Evolutionary conservation across 148 eudicot species (phyloP), one percentile per base, ranked within the genome.

Genomic region (Cornus florida): DNA sequence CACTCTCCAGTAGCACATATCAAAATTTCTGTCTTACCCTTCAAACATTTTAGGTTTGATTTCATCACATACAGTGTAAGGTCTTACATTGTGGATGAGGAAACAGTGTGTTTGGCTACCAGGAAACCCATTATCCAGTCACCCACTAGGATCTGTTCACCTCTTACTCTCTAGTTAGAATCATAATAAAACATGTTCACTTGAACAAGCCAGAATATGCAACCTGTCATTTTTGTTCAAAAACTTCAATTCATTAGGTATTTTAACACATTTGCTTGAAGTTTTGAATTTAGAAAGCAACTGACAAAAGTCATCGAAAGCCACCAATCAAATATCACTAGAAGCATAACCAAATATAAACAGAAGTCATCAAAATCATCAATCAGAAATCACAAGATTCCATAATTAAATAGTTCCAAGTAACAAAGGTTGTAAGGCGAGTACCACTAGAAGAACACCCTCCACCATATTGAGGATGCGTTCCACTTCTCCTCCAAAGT

Each of bases 401-500:
- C 20, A 59, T 77, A 22, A 16, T 0, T 50, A 48, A 67, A 9
- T 41, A 22, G 20, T 28, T 69, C 24, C 28, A 79, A 67, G 35
- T 46, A 76, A 75, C n/a, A 79, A 75, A 74, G 11, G 14, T 38
- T 23, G 78, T 71, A 39, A 62, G 67, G 24, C 60, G 71, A 24
- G 78, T 88, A 95, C 99, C 92, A 96, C 99, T 84, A 96, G 85
- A 79, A 96, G 91, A 83, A 96, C 92, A 53, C 99, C 99, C 86
- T 96, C 99, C 71, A 96, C 99, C 99, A 96, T 96, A 83, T 96
- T 94, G 78, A 96, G 90, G 71, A 96, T 87, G 66, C 99, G 99
- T 79, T 96, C 99, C 82, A 96, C 99, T 90, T 96, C 99, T 74
- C 99, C 99, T 56, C 99, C 98, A 85, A 96, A 96, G 89, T 96